Conservation (phyloP, 2,329 filamentous ascomycete genomes). For the Cadophora sp. region DNA sequence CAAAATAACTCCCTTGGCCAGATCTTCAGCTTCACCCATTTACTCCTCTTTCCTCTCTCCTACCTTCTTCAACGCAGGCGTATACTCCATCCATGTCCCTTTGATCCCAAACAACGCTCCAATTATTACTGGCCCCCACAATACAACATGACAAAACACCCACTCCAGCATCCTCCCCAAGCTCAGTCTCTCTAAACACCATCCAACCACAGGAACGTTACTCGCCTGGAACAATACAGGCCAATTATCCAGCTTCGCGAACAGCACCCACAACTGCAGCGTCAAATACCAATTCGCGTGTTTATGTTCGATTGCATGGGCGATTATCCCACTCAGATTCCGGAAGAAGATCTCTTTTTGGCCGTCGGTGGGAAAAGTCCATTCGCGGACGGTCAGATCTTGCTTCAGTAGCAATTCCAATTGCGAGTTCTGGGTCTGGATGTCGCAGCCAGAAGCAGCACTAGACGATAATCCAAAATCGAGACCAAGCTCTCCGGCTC, state of each 20-base stretch:
- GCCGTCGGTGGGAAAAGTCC: slow-evolving; percentile 32
- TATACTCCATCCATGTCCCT: slow-evolving; percentile 25
- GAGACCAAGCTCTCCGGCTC: neutral
- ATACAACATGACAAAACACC: slow-evolving; percentile 20
- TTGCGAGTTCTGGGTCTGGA: neutral
- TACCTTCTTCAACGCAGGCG: slow-evolving; percentile 5
- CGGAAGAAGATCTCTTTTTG: slow-evolving; percentile 35
- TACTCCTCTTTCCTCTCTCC: neutral
- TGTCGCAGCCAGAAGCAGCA: neutral
- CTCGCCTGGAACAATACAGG: slow-evolving; percentile 18
- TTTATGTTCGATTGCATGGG: slow-evolving; percentile 3
- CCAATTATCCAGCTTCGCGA: slow-evolving; percentile 28
- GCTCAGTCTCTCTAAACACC: neutral
- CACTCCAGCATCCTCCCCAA: slow-evolving; percentile 16
- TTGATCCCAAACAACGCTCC: slow-evolving; percentile 17
- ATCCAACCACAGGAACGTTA: neutral
- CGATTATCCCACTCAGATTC: slow-evolving; percentile 30
- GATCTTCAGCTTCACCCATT: too few relatives aligned
- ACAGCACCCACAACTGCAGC: slow-evolving; percentile 27
- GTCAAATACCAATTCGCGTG: slow-evolving; percentile 16
- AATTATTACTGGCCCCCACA: neutral
- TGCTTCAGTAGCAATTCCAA: neutral
- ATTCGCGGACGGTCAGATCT: slow-evolving; percentile 29
- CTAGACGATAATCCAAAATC: neutral
- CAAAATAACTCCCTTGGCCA: too few relatives aligned